Percentiles rank a stretch among this genome's conserved stretches.
These are phyloP conservation scores for Podaxis mareebaensis DNA, from an alignment of 768 basidiomycete species.

Conservation along the genomic window DNA sequence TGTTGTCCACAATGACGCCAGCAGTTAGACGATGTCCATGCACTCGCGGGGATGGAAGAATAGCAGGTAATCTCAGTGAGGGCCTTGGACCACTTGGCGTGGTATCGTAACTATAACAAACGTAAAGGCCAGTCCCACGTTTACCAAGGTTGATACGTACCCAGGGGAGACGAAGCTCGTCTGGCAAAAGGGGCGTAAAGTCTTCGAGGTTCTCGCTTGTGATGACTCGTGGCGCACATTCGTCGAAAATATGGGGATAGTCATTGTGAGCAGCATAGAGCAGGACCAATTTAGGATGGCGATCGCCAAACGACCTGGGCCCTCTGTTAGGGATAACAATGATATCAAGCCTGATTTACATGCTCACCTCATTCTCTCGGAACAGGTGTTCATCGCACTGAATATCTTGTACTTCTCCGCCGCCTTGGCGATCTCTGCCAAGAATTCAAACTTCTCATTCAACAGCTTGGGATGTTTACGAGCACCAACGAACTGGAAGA, in stretches of 20 bases:
- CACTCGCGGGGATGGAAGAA: not conserved
- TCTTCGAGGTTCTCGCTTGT: slow-evolving; percentile 10
- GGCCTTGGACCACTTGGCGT: slow-evolving; percentile 9
- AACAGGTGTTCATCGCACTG: slow-evolving; percentile 19
- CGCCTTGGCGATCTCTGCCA: slow-evolving; percentile 17
- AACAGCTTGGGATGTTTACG: slow-evolving; percentile 12
- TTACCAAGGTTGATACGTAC: not conserved
- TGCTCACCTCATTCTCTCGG: slow-evolving; percentile 8
- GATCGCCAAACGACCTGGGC: slow-evolving; percentile 6
- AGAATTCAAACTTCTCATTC: slow-evolving; percentile 10
- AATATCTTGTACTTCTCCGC: slow-evolving; percentile 17
- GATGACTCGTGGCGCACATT: slow-evolving; percentile 4
- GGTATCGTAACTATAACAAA: not conserved
- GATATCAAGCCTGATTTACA: not conserved
- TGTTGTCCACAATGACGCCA: not conserved
- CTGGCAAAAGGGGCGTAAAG: slow-evolving; percentile 3
- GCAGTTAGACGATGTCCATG: not conserved
- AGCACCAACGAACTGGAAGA: slow-evolving; percentile 22
- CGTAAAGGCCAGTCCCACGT: too few relatives aligned
- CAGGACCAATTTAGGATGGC: slow-evolving; percentile 10
- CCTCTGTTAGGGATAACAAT: not conserved
- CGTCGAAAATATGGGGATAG: slow-evolving; percentile 8
- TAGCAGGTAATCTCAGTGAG: not conserved
- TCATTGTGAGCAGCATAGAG: slow-evolving; percentile 13
- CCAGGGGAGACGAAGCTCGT: slow-evolving; percentile 5